Evolutionary conservation across 1,139 yeast genomes (phyloP).

Genomic region (Kodamaea arcana): DNA sequence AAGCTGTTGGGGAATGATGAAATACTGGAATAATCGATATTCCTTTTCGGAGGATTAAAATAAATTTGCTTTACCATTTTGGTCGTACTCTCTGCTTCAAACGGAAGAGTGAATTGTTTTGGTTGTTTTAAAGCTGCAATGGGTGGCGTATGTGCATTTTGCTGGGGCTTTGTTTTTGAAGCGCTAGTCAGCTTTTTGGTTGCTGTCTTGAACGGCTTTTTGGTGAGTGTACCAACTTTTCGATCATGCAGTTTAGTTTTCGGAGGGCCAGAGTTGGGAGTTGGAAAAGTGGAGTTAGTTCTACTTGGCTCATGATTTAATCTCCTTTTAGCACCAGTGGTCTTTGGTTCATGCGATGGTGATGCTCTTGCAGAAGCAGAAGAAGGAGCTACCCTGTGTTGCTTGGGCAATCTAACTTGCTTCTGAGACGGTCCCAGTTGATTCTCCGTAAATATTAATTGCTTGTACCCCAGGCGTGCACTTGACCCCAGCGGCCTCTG

Average conservation of each 20-base stretch:
- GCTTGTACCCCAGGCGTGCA: no score
- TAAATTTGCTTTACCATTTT: constrained; percentile 9
- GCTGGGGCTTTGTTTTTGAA: not conserved
- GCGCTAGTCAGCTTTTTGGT: constrained; percentile 14
- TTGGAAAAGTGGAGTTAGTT: no score
- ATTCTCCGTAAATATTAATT: no score
- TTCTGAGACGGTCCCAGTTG: no score
- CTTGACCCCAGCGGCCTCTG: no score
- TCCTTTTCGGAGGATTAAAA: not conserved
- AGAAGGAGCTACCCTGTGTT: no score
- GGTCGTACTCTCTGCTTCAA: constrained; percentile 36
- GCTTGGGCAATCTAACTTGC: no score
- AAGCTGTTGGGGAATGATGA: constrained; percentile 11
- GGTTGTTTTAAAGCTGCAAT: not conserved
- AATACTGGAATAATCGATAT: not conserved
- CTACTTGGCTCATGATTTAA: no score
- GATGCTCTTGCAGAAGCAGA: no score
- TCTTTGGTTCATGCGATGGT: no score
- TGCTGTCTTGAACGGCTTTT: constrained; percentile 6
- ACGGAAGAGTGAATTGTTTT: constrained; percentile 26
- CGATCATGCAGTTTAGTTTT: not conserved
- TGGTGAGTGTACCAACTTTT: constrained; percentile 3
- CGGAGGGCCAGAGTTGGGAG: constrained; percentile 1
- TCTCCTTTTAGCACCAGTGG: no score
- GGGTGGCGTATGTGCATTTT: not conserved